Evolutionary conservation across 176 grass and related monocot genomes (phyloP).

Genomic region (Rhynchospora breviuscula): DNA sequence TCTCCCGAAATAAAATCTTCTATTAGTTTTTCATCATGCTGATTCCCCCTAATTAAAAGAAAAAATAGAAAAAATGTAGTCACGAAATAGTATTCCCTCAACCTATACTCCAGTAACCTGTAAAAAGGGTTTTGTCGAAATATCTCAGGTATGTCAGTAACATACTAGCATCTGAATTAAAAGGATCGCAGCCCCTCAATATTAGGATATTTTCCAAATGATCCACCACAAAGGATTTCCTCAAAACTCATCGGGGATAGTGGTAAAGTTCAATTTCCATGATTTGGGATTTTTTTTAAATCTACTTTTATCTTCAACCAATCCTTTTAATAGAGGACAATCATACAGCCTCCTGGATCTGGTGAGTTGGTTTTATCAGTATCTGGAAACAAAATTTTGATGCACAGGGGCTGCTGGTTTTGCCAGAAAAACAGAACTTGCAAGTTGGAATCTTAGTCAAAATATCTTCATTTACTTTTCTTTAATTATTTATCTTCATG

Average conservation of each 20-base stretch:
- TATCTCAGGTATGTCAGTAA: neutral
- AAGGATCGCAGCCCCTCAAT: neutral
- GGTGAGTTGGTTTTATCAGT: neutral
- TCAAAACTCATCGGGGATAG: neutral
- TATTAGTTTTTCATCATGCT: conserved; percentile 61
- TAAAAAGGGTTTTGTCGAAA: neutral
- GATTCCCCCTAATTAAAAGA: conserved; percentile 58
- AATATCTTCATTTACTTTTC: neutral
- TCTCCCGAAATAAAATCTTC: conserved; percentile 61
- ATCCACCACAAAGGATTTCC: neutral
- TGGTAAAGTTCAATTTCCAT: neutral
- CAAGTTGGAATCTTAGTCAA: neutral
- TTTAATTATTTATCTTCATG: neutral
- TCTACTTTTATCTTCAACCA: neutral
- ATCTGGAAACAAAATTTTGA: neutral
- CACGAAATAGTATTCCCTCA: neutral
- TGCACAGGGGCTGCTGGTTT: neutral
- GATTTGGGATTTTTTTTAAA: neutral
- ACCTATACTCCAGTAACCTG: neutral
- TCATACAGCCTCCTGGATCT: neutral
- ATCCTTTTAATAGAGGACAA: neutral
- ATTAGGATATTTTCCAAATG: neutral
- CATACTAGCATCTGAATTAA: neutral
- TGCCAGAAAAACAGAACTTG: neutral
- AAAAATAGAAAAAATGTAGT: neutral